Evolutionary conservation across 768 basidiomycete genomes (phyloP), one percentile per base, ranked within the genome.

Genomic region (Melanogaster broomeanus): DNA sequence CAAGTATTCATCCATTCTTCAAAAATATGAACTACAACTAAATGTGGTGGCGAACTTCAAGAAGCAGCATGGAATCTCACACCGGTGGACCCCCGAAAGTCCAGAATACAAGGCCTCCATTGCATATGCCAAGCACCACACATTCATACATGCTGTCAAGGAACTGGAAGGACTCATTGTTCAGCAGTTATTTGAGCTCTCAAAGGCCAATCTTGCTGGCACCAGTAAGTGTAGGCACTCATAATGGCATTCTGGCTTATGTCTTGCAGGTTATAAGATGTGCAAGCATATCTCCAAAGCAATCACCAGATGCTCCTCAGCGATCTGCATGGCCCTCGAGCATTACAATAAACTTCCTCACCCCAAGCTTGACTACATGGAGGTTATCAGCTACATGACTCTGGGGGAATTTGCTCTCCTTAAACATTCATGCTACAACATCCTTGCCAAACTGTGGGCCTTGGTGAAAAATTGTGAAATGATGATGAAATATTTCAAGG

Each of bases 111-210:
- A 41, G 18, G 34, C 52, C 7, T 48, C 52, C 4, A 4, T 50
- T 3, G 34, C 59, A 16, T 51, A 51, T 21, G 21, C 9, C 18
- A 8, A 43, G 11, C 43, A 45, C 10, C 6, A 6, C 10, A 47
- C 53, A 13, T 75, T 72, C 42, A 62, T 57, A 12, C 48, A 37
- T 9, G 69, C 69, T 1, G 58, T 77, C 0, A 60, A 72, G 15
- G 55, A 62, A 16, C 53, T 77, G 0, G 67, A 74, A 45, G 39
- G 53, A 22, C 66, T 76, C 9, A 67, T 70, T 4, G 52, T 73
- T 0, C 68, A 68, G 51, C 58, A 62, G 1, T 52, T 76, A 1
- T 73, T 76, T 54, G 71, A 76, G 53, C 61, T 76, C 4, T 69
- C 70, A 21, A 70, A 70, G 52, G 48, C 73, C 21, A 74, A 74